Evolutionary conservation across 352 stramenopile species (phyloP), one percentile per base, ranked within the genome.

Genomic region (Phytophthora cryptogea): DNA sequence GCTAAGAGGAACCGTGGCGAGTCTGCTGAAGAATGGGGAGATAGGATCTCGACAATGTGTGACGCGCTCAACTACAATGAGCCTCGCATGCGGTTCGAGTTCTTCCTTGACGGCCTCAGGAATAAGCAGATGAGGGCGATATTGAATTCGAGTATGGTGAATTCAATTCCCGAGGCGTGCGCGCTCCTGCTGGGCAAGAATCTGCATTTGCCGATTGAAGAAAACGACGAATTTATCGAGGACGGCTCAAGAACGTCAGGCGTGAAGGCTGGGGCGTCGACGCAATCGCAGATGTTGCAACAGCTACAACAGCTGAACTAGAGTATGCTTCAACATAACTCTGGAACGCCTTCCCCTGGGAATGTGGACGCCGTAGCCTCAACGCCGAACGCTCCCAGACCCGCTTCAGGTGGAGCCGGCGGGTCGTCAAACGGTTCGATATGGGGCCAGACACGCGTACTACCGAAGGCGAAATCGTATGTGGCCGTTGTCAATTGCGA

Each of bases 1-100:
- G 41, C 41, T 8, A 52, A 37, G 42, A 16, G 30, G 10, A 37
- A 28, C 41, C 11, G 14, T 2, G 41, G 20, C 0, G 30, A 51
- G 14, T 51, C 40, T 13, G 52, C 23, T 7, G 41, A 59, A 30
- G 52, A 59, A 13, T 59, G 50, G 30, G 52, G 41, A 2, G 41
- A 51, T 3, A 40, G 23, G 4, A 36, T 51, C 8, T 16, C 16
- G 1, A 16, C 10, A 0, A 27, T 60, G 27, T 39, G 41, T 11
- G 52, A 60, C 0, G 13, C 41, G 4, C 14, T 53, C 8, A 37
- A 46, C 7, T 60, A 52, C 8, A 27, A 39, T 5, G 42, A 60
- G 11, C 41, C 52, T 37, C 31, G 41, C 0, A 60, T 60, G 41
- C 36, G 41, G 10, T 60, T 46, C 33, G 17, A 60, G 42, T 52